phyloP scores from a whole-genome alignment of 31 red algal species.

The Porphyra umbilicalis region DNA sequence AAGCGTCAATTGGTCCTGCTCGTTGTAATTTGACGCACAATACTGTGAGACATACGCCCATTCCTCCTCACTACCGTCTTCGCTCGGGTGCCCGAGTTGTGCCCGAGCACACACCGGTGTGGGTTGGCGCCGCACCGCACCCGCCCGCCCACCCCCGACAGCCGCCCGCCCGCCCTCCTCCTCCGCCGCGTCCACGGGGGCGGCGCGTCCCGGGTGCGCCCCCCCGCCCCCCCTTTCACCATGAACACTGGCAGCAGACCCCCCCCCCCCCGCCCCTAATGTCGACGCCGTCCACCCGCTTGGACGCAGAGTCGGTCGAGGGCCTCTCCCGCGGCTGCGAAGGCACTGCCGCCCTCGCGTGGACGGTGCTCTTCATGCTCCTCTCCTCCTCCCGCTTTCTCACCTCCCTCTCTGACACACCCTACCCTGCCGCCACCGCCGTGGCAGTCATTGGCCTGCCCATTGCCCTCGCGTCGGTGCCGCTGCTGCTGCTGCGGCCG shows the following conservation, averaged over 20 bases:
- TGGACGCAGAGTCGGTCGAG: background rate
- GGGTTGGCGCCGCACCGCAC: too few relatives aligned
- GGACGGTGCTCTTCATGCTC: background rate
- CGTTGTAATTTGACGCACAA: too few relatives aligned
- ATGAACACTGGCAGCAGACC: background rate
- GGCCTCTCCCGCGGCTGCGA: slow-evolving; percentile 1
- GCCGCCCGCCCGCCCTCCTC: background rate
- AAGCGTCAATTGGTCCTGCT: too few relatives aligned
- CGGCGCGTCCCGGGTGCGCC: background rate
- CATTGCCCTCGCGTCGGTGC: background rate
- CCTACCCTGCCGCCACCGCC: background rate
- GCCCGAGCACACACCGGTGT: too few relatives aligned
- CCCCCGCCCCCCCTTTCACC: background rate
- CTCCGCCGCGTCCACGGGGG: background rate
- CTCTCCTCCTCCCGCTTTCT: background rate
- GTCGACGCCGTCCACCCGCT: background rate
- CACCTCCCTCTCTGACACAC: background rate
- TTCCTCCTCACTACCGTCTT: too few relatives aligned
- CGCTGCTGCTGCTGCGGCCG: background rate
- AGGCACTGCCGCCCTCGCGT: background rate
- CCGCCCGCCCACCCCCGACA: too few relatives aligned
- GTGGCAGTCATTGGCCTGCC: background rate
- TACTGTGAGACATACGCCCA: too few relatives aligned
- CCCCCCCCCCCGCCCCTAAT: background rate
- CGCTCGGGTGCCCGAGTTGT: too few relatives aligned